phyloP scores from a whole-genome alignment of 2,329 filamentous ascomycete genomes.

The Aspergillus thermomutatus region DNA sequence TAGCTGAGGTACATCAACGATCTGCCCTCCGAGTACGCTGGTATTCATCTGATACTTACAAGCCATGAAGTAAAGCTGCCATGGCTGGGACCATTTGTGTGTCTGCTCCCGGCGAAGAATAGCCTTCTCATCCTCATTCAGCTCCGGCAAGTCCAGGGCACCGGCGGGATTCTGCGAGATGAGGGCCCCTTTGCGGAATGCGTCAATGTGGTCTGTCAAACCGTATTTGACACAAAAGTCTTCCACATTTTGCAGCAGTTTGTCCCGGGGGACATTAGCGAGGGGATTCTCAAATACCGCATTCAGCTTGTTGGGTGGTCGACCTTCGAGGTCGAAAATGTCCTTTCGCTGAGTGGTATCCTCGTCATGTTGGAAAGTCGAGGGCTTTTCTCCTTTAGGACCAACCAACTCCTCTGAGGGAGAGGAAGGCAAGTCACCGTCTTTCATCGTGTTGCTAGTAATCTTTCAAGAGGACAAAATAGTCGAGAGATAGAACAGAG shows the following conservation, averaged over 20 bases:
- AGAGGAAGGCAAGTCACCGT: not conserved
- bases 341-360: not conserved
- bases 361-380: not conserved
- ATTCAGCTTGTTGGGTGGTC: conserved; percentile 25
- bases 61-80: conserved; percentile 47
- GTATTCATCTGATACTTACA: conserved; percentile 19
- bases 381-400: conserved; percentile 9
- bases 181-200: conserved; percentile 51
- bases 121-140: conserved; percentile 44
- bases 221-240: conserved; percentile 51
- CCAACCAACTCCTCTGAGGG: not conserved
- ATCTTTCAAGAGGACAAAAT: not conserved
- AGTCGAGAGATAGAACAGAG: not conserved
- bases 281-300: conserved; percentile 53
- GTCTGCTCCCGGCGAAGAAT: conserved; percentile 44
- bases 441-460: not conserved
- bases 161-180: conserved; percentile 50
- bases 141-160: conserved; percentile 48
- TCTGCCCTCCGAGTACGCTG: not conserved
- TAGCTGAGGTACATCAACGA: not conserved
- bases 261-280: conserved; percentile 49
- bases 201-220: conserved; percentile 47
- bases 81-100: conserved; percentile 51
- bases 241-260: conserved; percentile 54
- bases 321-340: conserved; percentile 24